Evolutionary conservation across 2,329 filamentous ascomycete species (phyloP), one percentile per base, ranked within the genome.

Genomic region (Grosmannia huntii): DNA sequence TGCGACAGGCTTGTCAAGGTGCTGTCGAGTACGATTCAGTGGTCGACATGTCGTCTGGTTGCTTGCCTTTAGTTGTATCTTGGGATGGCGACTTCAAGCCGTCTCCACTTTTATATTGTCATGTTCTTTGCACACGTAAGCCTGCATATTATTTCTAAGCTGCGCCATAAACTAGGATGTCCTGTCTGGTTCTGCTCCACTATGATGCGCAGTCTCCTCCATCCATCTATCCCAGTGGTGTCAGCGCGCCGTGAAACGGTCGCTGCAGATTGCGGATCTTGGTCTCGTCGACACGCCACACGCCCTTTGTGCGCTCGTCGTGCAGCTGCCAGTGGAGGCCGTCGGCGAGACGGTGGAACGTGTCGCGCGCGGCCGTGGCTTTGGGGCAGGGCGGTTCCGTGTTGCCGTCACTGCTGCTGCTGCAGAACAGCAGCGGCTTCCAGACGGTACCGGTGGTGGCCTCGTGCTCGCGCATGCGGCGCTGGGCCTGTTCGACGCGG

Each of bases 401-500:
- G 6, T 60, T 51, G 7, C 57, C 44, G 55, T 62, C 68, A 50
- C 12, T 25, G 2, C 57, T 53, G 6, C 60, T 50, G 6, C 58
- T 44, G 56, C 64, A 59, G 58, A 73, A 73, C 12, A 73, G 62
- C 56, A 73, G 60, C 12, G 75, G 75, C 62, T 75, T 67, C 74
- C 75, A 78, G 0, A 60, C 64, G 12, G 68, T 64, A 6, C 74
- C 74, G 41, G 66, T 66, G 16, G 77, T 77, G 64, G 80, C 80
- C 69, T 94, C 89, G 57, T 79, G 72, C 64, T 81, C 81, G 60
- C 90, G 80, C 74, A 92, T 76, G 60, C 86, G 82, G 16, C 90
- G 79, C 73, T 96, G 90, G 31, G 83, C 82, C 66, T 91, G 86
- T 70, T 96, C 90, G 59, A 96, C 87, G 67, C 85, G 83, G 9